Evolutionary conservation across 768 basidiomycete genomes (phyloP).

Genomic region (Phylloporus scabripes): DNA sequence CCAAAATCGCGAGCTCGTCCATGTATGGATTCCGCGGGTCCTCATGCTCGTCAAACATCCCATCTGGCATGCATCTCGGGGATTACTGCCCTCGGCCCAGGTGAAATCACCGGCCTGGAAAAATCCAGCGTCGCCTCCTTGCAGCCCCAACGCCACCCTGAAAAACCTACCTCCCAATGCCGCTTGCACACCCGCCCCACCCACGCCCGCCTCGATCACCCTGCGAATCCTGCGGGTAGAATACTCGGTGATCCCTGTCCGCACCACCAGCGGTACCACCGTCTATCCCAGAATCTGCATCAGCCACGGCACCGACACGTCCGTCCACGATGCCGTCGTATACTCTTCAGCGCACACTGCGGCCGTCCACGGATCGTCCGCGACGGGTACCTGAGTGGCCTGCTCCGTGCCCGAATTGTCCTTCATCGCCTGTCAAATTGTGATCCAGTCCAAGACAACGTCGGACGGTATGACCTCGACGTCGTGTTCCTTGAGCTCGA

Average conservation of each 20-base stretch:
- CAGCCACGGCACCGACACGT: slow-evolving; percentile 26
- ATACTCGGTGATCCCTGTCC: slow-evolving; percentile 56
- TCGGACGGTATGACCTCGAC: slow-evolving; percentile 22
- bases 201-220: slow-evolving; percentile 28
- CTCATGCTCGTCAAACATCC: neutral
- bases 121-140: slow-evolving; percentile 33
- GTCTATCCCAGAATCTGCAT: slow-evolving; percentile 49
- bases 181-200: slow-evolving; percentile 34
- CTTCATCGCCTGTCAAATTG: slow-evolving; percentile 27
- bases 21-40: slow-evolving; percentile 35
- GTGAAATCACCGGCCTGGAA: slow-evolving; percentile 28
- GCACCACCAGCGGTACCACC: slow-evolving; percentile 52
- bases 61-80: slow-evolving; percentile 6
- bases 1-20: slow-evolving; percentile 28
- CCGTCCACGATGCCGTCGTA: slow-evolving; percentile 28
- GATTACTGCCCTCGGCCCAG: slow-evolving; percentile 23
- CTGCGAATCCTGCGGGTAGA: slow-evolving; percentile 54
- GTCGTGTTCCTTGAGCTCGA: slow-evolving; percentile 33
- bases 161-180: slow-evolving; percentile 39
- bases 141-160: slow-evolving; percentile 36
- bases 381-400: slow-evolving; percentile 12
- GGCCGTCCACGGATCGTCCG: slow-evolving; percentile 24
- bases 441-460: slow-evolving; percentile 25
- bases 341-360: slow-evolving; percentile 20
- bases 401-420: slow-evolving; percentile 24